These are phyloP conservation scores for Venturia aucupariae DNA, from an alignment of 2,329 filamentous ascomycete species.

Conservation along the genomic window DNA sequence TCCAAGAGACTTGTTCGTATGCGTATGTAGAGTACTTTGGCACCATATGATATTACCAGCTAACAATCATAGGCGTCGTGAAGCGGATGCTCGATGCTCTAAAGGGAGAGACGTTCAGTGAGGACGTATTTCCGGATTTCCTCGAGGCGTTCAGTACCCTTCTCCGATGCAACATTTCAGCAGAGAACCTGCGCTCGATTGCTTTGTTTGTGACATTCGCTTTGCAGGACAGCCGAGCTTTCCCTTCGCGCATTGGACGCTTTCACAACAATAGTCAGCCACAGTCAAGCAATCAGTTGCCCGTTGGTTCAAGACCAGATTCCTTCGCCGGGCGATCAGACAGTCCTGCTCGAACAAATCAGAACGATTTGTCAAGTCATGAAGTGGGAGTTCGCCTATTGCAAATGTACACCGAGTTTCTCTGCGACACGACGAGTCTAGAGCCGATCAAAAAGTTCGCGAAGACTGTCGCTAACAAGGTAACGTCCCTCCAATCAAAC, in stretches of 20 bases:
- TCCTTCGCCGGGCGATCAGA: not conserved
- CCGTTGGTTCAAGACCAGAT: not conserved
- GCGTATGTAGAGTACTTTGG: conserved; percentile 50
- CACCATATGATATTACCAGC: conserved; percentile 18
- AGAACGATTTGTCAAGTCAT: conserved; percentile 43
- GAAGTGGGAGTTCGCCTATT: conserved; percentile 68
- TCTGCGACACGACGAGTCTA: conserved; percentile 64
- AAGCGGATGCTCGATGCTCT: conserved; percentile 84
- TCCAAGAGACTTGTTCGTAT: conserved; percentile 77
- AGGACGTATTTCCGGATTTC: conserved; percentile 65
- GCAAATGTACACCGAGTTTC: conserved; percentile 64
- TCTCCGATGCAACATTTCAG: conserved; percentile 69
- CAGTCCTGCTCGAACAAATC: not conserved
- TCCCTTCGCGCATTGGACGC: conserved; percentile 19
- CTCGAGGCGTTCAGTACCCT: conserved; percentile 70
- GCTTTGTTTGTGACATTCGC: conserved; percentile 91
- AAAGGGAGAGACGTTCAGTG: conserved; percentile 70
- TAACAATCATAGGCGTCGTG: conserved; percentile 57
- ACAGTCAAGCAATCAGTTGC: conserved; percentile 26
- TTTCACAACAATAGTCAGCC: conserved; percentile 17
- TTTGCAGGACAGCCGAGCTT: conserved; percentile 55
- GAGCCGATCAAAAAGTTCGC: conserved; percentile 77
- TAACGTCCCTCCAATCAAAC: conserved; percentile 27
- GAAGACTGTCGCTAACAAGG: conserved; percentile 90
- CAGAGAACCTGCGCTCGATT: conserved; percentile 76